Evolutionary conservation across 495 filamentous ascomycete species (phyloP), one percentile per base, ranked within the genome.

Genomic region (Neurospora discreta): DNA sequence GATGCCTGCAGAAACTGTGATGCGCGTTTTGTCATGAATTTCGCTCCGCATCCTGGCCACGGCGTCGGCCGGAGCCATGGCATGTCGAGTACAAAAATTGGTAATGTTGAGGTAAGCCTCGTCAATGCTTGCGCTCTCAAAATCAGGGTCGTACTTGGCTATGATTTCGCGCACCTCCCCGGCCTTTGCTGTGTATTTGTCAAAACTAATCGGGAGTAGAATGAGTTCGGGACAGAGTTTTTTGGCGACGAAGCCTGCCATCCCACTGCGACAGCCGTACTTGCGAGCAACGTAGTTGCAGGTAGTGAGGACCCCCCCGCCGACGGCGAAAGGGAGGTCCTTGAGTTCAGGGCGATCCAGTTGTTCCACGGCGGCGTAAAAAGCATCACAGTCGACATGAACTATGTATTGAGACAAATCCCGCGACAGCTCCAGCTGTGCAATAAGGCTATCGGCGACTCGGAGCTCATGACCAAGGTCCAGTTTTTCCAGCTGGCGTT

Each of bases 61-160:
- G 1, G 84, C 90, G 26, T 92, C 89, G 70, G 90, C 91, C 0
- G 95, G 90, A 5, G 80, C 81, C 76, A 94, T 83, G 8, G 87
- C 75, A 58, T 93, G 89, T 46, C 89, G 87, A 58, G 81, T 71
- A 76, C 94, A 95, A 77, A 97, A 99, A 67, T 91, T 82, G 1
- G 95, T 99, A 71, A 98, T 93, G 79, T 98, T 98, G 39, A 99
- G 83, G 80, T 97, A 99, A 5, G 96, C 95, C 80, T 99, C 95
- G 73, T 99, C 95, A 52, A 95, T 91, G 78, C 93, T 97, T 3
- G 94, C 93, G 73, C 91, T 95, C 79, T 98, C 92, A 75, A 96
- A 98, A 3, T 93, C 86, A 11, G 91, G 88, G 76, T 99, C 95
- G 77, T 98, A 99, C 20, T 90, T 85, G 3, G 89, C 90, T 39